These are phyloP conservation scores for Leucaena leucocephala DNA, from an alignment of 306 rosid species.

Conservation along the genomic window DNA sequence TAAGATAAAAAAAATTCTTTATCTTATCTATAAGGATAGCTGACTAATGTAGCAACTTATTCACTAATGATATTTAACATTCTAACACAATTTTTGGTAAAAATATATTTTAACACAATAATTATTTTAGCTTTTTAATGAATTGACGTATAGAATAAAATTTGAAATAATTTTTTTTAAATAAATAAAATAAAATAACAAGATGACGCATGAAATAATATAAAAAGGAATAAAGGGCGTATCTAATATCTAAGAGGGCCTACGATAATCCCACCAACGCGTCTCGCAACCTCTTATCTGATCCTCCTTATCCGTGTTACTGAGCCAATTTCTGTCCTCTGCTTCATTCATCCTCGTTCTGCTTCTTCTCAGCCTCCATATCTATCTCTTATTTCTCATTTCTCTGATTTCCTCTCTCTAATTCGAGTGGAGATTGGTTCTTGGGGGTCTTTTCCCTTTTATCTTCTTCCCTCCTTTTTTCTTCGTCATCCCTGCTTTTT, in stretches of 20 bases:
- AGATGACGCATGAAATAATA: not conserved
- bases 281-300: constrained; percentile 54
- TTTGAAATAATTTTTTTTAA: too few relatives aligned
- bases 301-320: constrained; percentile 63
- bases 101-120: not conserved
- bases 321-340: constrained; percentile 27
- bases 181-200: not conserved
- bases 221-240: not conserved
- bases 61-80: not conserved
- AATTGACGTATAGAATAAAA: not conserved
- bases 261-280: constrained; percentile 44
- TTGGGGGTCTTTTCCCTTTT: not conserved
- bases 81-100: not conserved
- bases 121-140: not conserved
- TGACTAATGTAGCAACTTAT: too few relatives aligned
- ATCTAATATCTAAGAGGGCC: constrained; percentile 17
- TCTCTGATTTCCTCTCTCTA: constrained; percentile 39
- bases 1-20: too few relatives aligned
- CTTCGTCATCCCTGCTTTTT: not conserved
- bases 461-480: not conserved
- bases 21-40: too few relatives aligned
- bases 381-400: constrained; percentile 39
- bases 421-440: constrained; percentile 35
- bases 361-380: constrained; percentile 22
- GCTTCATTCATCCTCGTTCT: not conserved